phyloP scores from a whole-genome alignment of 129 eudicot genomes.

The Escallonia herrerae region DNA sequence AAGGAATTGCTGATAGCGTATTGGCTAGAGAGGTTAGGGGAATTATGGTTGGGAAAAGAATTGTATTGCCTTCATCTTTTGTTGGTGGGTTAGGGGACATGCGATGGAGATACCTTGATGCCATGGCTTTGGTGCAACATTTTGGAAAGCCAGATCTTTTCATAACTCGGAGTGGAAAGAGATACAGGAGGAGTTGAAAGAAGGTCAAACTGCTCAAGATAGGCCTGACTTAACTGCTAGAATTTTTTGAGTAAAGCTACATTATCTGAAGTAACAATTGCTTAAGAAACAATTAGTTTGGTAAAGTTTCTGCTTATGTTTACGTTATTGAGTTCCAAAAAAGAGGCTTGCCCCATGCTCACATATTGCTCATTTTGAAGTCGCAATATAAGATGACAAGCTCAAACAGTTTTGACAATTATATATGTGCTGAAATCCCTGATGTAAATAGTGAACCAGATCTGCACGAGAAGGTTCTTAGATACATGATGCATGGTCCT shows the following conservation, averaged over 20 bases:
- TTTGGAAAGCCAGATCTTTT: constrained; percentile 26
- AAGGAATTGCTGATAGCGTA: too few species aligned
- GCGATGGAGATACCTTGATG: constrained; percentile 16
- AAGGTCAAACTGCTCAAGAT: constrained; percentile 12
- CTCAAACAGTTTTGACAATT: too few species aligned
- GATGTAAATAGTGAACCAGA: too few species aligned
- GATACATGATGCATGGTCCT: too few species aligned
- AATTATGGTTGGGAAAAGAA: constrained; percentile 9
- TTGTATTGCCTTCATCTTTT: constrained; percentile 21
- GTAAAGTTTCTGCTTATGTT: neutral
- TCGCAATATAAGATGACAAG: too few species aligned
- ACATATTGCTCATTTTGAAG: neutral
- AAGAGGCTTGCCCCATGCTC: neutral
- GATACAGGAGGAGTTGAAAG: constrained; percentile 2
- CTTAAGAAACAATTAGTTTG: neutral
- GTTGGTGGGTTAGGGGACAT: constrained; percentile 31
- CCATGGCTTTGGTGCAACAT: constrained; percentile 14
- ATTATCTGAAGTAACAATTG: constrained; percentile 3
- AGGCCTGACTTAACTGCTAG: constrained; percentile 17
- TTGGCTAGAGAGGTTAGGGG: too few species aligned
- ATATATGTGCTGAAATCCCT: too few species aligned
- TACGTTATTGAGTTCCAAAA: neutral
- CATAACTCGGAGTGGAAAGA: constrained; percentile 22
- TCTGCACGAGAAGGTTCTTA: too few species aligned
- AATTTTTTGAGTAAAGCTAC: constrained; percentile 11